A percentile compares a stretch with the other conserved stretches of the same genome.
Conservation (phyloP, 352 stramenopile genomes). For the Pythium rishiriense region DNA sequence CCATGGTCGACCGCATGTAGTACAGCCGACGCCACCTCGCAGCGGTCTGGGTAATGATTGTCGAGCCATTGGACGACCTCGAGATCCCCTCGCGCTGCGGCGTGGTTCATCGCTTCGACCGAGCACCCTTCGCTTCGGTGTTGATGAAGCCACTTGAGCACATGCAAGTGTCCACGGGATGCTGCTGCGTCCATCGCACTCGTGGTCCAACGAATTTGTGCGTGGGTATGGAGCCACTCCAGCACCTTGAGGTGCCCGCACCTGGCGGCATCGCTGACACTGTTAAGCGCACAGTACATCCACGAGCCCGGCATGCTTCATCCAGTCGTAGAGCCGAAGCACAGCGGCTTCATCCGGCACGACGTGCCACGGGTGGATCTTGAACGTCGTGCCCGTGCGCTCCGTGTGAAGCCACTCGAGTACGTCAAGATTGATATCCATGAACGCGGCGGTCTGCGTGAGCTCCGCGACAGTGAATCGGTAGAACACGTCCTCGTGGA, state of each 20-base stretch:
- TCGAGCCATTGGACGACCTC: slow-evolving; percentile 33
- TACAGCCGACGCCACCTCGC: neutral
- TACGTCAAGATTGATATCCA: too few relatives aligned
- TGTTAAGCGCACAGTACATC: too few relatives aligned
- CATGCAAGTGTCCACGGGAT: slow-evolving; percentile 34
- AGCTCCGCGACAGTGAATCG: too few relatives aligned
- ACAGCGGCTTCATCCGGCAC: too few relatives aligned
- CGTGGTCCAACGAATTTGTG: neutral
- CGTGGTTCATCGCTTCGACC: slow-evolving; percentile 50
- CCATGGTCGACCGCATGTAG: neutral
- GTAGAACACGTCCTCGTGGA: too few relatives aligned
- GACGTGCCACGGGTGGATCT: too few relatives aligned
- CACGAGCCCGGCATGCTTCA: too few relatives aligned
- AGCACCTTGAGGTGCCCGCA: neutral
- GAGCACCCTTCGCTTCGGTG: slow-evolving; percentile 43
- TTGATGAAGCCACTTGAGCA: slow-evolving; percentile 49
- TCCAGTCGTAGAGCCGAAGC: too few relatives aligned
- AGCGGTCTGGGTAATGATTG: neutral
- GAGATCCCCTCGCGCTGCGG: slow-evolving; percentile 42
- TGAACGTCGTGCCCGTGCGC: too few relatives aligned
- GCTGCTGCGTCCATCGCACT: slow-evolving; percentile 45
- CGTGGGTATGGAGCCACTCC: neutral
- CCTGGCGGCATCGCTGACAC: too few relatives aligned
- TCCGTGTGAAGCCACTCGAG: too few relatives aligned
- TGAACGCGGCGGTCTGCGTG: too few relatives aligned